phyloP scores from a whole-genome alignment of 495 filamentous ascomycete genomes.

The Aspergillus conjunctus region DNA sequence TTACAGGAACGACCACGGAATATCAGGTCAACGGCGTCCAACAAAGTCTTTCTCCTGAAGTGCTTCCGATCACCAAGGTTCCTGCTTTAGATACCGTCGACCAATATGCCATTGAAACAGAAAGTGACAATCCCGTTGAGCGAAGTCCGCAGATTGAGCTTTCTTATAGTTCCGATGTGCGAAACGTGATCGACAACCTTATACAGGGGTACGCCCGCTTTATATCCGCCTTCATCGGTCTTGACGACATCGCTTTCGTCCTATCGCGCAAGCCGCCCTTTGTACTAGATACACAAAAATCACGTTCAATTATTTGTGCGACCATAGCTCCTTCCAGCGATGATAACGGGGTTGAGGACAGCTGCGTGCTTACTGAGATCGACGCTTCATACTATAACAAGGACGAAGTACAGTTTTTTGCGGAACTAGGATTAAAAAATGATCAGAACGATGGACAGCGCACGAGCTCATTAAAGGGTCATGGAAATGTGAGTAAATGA shows the following conservation, averaged over 20 bases:
- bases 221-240: conserved; percentile 26
- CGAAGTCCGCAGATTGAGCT: conserved; percentile 18
- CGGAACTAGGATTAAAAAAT: conserved; percentile 18
- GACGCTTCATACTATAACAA: conserved; percentile 14
- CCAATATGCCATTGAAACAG: conserved; percentile 22
- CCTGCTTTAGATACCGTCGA: conserved; percentile 32
- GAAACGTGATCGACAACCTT: conserved; percentile 17
- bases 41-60: background rate
- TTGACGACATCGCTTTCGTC: conserved; percentile 29
- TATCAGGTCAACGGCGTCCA: background rate
- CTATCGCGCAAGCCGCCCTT: conserved; percentile 14
- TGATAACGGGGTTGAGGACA: conserved; percentile 1
- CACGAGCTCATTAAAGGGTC: background rate
- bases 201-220: conserved; percentile 29
- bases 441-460: conserved; percentile 24
- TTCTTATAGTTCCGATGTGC: conserved; percentile 14
- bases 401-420: conserved; percentile 28
- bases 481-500: conserved; percentile 15
- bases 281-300: background rate
- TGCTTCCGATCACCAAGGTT: conserved; percentile 27
- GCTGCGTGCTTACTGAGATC: conserved; percentile 15
- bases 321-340: conserved; percentile 9
- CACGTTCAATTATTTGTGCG: conserved; percentile 16
- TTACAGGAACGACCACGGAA: background rate
- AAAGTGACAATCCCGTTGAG: conserved; percentile 3